These are phyloP conservation scores for Neofusicoccum cordaticola DNA, from an alignment of 2,329 filamentous ascomycete genomes.

Conservation along the genomic window DNA sequence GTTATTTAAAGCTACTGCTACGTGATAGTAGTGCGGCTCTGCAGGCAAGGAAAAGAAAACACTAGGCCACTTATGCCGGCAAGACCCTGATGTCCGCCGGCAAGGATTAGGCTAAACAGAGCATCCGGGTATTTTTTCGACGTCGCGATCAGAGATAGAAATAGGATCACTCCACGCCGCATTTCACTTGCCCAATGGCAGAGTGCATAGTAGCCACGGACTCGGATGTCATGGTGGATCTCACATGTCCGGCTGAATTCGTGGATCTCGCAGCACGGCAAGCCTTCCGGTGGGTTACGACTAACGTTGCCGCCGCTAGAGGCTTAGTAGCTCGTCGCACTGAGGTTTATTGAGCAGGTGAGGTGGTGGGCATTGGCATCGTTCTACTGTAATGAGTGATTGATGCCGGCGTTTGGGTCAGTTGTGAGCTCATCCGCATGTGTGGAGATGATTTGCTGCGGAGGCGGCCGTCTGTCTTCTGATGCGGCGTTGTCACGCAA, in stretches of 20 bases:
- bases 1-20: no score
- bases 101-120: conserved; percentile 8
- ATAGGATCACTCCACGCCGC: not conserved
- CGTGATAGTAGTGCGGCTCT: not conserved
- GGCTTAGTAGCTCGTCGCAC: not conserved
- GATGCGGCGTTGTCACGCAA: no score
- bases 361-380: not conserved
- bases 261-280: not conserved
- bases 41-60: not conserved
- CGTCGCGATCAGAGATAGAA: not conserved
- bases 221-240: not conserved
- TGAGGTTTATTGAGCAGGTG: not conserved
- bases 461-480: not conserved
- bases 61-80: not conserved
- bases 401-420: no score
- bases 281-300: not conserved
- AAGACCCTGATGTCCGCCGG: not conserved
- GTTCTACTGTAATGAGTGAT: not conserved
- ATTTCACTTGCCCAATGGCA: not conserved
- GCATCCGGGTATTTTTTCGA: not conserved
- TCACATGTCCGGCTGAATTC: not conserved
- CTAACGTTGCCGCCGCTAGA: not conserved
- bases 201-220: not conserved
- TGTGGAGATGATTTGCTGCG: not conserved
- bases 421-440: no score